Percentiles rank a stretch among this genome's conserved stretches.
These are phyloP conservation scores for Thuidium tamariscinum DNA, from an alignment of 225 moss, liverwort and hornwort genomes.

Conservation along the genomic window DNA sequence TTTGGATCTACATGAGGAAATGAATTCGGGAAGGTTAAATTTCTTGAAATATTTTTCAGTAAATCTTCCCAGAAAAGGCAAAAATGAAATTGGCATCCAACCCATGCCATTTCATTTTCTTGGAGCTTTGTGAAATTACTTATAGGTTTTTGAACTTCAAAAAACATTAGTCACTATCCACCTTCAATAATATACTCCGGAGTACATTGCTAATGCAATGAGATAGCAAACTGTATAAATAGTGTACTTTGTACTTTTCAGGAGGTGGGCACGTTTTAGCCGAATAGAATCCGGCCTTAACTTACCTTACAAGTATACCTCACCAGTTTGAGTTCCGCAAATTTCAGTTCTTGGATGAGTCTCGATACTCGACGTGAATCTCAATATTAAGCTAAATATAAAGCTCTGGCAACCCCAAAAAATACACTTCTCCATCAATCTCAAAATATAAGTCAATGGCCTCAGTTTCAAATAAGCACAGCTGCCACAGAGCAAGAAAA, in stretches of 20 bases:
- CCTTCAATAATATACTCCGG: background rate
- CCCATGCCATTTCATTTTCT: background rate
- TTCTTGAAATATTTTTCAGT: background rate
- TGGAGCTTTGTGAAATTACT: background rate
- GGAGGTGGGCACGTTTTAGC: background rate
- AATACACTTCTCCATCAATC: background rate
- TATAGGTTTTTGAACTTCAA: background rate
- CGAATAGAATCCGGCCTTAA: too few relatives aligned
- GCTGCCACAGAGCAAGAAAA: background rate
- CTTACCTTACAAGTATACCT: background rate
- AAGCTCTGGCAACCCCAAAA: background rate
- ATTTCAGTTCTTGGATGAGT: too few relatives aligned
- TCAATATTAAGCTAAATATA: background rate
- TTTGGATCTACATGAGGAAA: background rate
- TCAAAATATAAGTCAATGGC: background rate
- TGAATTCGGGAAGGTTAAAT: background rate
- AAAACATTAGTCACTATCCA: background rate
- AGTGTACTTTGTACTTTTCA: too few relatives aligned
- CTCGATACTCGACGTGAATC: background rate
- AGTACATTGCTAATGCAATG: background rate
- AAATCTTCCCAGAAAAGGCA: background rate
- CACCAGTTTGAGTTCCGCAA: background rate
- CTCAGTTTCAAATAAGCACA: background rate
- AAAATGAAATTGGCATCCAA: background rate
- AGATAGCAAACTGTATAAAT: background rate